Conservation (phyloP, 495 filamentous ascomycete species). For the Oidiodendron maius region DNA sequence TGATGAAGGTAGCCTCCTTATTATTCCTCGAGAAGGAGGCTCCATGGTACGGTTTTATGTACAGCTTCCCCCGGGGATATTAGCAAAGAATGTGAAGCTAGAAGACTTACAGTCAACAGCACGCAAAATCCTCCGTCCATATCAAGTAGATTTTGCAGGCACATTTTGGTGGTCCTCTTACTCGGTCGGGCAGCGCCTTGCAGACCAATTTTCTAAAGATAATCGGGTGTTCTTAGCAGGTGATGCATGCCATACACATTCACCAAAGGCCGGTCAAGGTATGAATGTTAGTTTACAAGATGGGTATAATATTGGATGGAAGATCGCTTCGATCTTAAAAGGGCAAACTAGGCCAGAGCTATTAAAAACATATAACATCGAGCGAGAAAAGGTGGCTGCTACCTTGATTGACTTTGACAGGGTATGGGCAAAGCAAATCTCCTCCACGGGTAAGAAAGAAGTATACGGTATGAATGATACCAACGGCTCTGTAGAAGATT, state of each 20-base stretch:
- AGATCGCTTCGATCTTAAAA: conserved; percentile 59
- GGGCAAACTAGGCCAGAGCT: conserved; percentile 49
- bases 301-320: conserved; percentile 72
- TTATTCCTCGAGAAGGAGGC: conserved; percentile 64
- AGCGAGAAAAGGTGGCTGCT: conserved; percentile 62
- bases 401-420: conserved; percentile 71
- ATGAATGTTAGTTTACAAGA: conserved; percentile 65
- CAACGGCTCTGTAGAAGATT: conserved; percentile 30
- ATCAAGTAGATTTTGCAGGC: conserved; percentile 36
- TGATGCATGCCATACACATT: conserved; percentile 69
- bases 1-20: conserved; percentile 45
- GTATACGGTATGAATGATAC: conserved; percentile 41
- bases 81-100: conserved; percentile 36
- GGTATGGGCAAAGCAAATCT: conserved; percentile 58
- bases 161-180: conserved; percentile 60
- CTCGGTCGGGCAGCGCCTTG: conserved; percentile 57
- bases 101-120: conserved; percentile 56
- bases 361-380: conserved; percentile 62
- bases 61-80: conserved; percentile 37
- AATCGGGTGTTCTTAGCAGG: conserved; percentile 60
- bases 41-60: conserved; percentile 57
- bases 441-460: too few species aligned
- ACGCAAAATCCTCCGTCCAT: conserved; percentile 50
- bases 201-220: conserved; percentile 47
- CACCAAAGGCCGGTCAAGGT: conserved; percentile 67